phyloP scores from a whole-genome alignment of 2,329 filamentous ascomycete genomes.

The Claviceps sp. region DNA sequence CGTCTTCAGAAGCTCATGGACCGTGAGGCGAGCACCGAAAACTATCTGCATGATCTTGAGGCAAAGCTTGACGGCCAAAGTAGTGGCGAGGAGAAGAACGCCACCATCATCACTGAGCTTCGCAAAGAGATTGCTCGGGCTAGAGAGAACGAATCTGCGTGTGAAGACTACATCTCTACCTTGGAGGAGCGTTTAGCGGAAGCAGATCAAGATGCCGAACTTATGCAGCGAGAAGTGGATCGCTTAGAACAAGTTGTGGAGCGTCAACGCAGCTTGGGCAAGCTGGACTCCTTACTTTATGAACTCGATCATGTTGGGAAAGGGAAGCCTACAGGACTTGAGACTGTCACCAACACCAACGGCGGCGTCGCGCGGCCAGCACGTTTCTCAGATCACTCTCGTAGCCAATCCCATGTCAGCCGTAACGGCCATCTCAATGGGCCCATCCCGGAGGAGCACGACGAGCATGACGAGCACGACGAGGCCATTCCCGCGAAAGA shows the following conservation, averaged over 20 bases:
- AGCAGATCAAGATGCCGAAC: constrained; percentile 85
- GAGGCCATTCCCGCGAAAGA: constrained; percentile 34
- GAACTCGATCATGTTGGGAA: constrained; percentile 74
- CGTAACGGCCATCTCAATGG: constrained; percentile 41
- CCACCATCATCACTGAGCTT: constrained; percentile 70
- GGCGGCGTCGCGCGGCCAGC: constrained; percentile 28
- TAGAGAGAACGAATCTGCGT: constrained; percentile 78
- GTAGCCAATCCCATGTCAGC: constrained; percentile 40
- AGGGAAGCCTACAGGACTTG: constrained; percentile 26
- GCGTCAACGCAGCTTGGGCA: constrained; percentile 85
- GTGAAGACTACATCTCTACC: constrained; percentile 94
- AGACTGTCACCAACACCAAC: constrained; percentile 20
- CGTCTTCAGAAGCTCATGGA: constrained; percentile 89
- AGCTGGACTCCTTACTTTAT: constrained; percentile 81
- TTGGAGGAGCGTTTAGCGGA: constrained; percentile 91
- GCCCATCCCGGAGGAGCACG: constrained; percentile 40
- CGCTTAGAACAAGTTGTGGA: constrained; percentile 90
- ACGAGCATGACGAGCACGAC: constrained; percentile 38
- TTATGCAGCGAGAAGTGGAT: constrained; percentile 95
- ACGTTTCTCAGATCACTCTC: constrained; percentile 36
- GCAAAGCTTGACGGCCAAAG: constrained; percentile 80
- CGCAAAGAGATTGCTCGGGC: constrained; percentile 82
- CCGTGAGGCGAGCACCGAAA: constrained; percentile 81
- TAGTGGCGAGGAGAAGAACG: constrained; percentile 84
- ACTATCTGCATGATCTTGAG: constrained; percentile 85